These are phyloP conservation scores for Pythium monospermum DNA, from an alignment of 352 stramenopile species.

Conservation along the genomic window DNA sequence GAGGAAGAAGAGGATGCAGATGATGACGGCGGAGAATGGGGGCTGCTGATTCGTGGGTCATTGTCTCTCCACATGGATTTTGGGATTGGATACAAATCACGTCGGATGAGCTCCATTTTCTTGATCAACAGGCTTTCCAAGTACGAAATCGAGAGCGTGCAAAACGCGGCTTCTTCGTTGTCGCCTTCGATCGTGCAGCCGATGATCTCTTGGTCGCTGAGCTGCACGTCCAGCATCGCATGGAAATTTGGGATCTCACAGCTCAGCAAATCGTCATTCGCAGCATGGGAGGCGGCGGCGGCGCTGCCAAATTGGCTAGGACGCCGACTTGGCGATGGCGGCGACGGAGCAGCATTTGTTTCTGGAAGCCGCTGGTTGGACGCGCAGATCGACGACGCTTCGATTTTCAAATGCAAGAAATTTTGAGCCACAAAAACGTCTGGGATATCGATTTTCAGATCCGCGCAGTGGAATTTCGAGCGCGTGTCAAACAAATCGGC, in stretches of 20 bases:
- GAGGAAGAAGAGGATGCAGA: no score
- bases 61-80: slow-evolving; percentile 6
- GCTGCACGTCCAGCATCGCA: slow-evolving; percentile 22
- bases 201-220: slow-evolving; percentile 27
- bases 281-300: no score
- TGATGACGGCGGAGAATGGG: no score
- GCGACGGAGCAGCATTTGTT: no score
- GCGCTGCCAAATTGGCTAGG: no score
- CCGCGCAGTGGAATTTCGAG: slow-evolving; percentile 32
- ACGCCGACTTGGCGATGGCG: no score
- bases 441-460: slow-evolving; percentile 47
- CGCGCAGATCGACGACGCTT: slow-evolving; percentile 12
- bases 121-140: slow-evolving; percentile 33
- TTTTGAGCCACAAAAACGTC: slow-evolving; percentile 54
- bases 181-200: slow-evolving; percentile 30
- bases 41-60: no score
- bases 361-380: slow-evolving; percentile 12
- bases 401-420: slow-evolving; percentile 37
- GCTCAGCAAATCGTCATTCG: not conserved
- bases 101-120: slow-evolving; percentile 34
- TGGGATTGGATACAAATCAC: slow-evolving; percentile 20
- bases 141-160: slow-evolving; percentile 39
- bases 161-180: slow-evolving; percentile 26
- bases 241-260: slow-evolving; percentile 21
- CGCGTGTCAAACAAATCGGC: slow-evolving; percentile 30